phyloP scores from a whole-genome alignment of 768 basidiomycete genomes.

The Lactarius quietus region DNA sequence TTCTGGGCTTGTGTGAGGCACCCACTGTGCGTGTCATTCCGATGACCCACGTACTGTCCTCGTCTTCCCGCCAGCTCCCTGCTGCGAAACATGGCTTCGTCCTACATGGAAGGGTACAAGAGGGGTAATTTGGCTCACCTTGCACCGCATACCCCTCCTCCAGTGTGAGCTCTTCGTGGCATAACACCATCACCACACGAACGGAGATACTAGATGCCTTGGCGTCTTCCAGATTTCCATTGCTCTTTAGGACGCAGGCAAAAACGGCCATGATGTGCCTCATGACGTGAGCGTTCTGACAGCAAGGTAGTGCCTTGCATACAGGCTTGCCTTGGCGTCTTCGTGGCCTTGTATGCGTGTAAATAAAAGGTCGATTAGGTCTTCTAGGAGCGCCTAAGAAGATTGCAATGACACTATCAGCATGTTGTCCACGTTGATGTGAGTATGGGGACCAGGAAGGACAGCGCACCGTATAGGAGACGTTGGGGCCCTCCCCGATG shows the following conservation, averaged over 20 bases:
- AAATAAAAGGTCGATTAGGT: constrained; percentile 17
- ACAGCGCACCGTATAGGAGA: constrained; percentile 13
- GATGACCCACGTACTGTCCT: too few species aligned
- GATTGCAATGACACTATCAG: background rate
- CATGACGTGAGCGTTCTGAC: background rate
- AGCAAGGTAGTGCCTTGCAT: constrained; percentile 21
- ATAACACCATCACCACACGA: background rate
- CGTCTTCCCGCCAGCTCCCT: too few species aligned
- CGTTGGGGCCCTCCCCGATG: constrained; percentile 14
- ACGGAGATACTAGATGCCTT: constrained; percentile 14
- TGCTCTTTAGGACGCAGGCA: too few species aligned
- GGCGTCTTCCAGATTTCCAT: constrained; percentile 10
- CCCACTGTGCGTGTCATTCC: too few species aligned
- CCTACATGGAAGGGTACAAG: too few species aligned
- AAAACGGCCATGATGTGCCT: constrained; percentile 4
- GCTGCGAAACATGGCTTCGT: too few species aligned
- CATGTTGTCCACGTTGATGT: background rate
- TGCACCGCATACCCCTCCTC: too few species aligned
- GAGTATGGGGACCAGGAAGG: background rate
- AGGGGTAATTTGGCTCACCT: too few species aligned
- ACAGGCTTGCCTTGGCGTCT: too few species aligned
- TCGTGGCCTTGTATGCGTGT: background rate
- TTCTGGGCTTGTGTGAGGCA: too few species aligned
- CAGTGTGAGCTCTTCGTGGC: too few species aligned
- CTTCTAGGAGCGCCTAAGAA: constrained; percentile 12